Evolutionary conservation across 164 flowering plant species (phyloP).

Genomic region (Umbilicus rupestris): DNA sequence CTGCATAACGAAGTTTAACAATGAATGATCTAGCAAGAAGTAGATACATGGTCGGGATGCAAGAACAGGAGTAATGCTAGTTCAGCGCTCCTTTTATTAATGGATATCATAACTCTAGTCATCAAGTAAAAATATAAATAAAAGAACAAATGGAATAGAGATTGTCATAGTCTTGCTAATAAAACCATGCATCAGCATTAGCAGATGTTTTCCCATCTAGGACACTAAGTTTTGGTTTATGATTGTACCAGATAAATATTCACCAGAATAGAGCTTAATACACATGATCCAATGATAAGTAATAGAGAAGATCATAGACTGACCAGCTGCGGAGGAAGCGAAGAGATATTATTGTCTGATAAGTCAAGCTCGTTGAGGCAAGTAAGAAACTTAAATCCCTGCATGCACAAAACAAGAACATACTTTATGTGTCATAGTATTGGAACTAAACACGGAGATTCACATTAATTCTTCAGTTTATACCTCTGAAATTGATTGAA

Average conservation of each 20-base stretch:
- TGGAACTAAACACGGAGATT: not conserved
- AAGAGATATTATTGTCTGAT: slow-evolving; percentile 66
- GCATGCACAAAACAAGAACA: slow-evolving; percentile 20
- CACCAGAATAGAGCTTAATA: not conserved
- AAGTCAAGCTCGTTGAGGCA: slow-evolving; percentile 71
- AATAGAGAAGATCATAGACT: slow-evolving; percentile 13
- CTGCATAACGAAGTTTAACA: slow-evolving; percentile 34
- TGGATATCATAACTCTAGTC: no score
- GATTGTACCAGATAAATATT: not conserved
- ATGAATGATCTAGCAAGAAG: not conserved
- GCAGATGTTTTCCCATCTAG: no score
- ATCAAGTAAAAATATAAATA: no score
- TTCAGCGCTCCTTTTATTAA: not conserved
- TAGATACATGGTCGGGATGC: not conserved
- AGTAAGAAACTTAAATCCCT: slow-evolving; percentile 62
- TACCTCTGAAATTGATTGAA: slow-evolving; percentile 71
- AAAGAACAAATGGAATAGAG: no score
- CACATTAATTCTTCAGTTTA: no score
- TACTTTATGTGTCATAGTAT: no score
- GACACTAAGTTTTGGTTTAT: not conserved
- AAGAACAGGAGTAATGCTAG: not conserved
- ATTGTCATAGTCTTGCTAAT: no score
- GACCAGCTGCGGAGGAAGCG: slow-evolving; percentile 81
- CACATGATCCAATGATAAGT: not conserved
- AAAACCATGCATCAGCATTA: no score